Evolutionary conservation across 139 green algal species (phyloP), one percentile per base, ranked within the genome.

Genomic region (Closterium sp.): DNA sequence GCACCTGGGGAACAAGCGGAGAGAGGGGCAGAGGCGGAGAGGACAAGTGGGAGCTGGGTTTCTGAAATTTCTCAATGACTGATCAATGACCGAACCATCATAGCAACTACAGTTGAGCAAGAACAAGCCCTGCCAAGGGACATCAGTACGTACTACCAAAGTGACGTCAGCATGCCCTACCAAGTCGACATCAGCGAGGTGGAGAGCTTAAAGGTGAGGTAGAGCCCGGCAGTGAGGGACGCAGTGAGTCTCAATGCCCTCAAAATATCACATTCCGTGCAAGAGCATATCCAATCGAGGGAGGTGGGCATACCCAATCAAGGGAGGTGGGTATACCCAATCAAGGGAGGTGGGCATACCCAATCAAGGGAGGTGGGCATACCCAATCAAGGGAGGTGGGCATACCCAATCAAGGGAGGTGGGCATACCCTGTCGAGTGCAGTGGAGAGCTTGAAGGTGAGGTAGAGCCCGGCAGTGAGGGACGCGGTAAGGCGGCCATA

Each of bases 401-500:
- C 16, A 76, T 76, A 76, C 9, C 55, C 10, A 28, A 2, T 3
- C 55, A 76, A 19, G 55, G 4, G 12, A 28, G 23, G 5, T 76
- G 55, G 25, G 55, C 55, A 76, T 30, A 93, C 93, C 69, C 83
- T 84, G 38, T 94, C 91, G 8, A 94, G 92, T 38, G 95, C 19
- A 21, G 89, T 43, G 7, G 69, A 55, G 28, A 91, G 84, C 93
- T 97, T 97, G 69, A 95, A 91, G 21, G 91, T 90, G 64, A 97
- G 86, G 92, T 97, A 97, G 83, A 95, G 28, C 0, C 93, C 95
- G 28, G 94, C 90, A 32, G 90, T 90, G 1, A 95, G 69, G 0
- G 88, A 92, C 9, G 93, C 88, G 3, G 95, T 86, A 7, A 95
- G n/a, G 23, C 85, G 88, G 31, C 90, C 87, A 38, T 84, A 90